A percentile compares a stretch with the other conserved stretches of the same genome.
Evolutionary conservation across 495 filamentous ascomycete species (phyloP).

Genomic region (Talaromyces borbonicus): DNA sequence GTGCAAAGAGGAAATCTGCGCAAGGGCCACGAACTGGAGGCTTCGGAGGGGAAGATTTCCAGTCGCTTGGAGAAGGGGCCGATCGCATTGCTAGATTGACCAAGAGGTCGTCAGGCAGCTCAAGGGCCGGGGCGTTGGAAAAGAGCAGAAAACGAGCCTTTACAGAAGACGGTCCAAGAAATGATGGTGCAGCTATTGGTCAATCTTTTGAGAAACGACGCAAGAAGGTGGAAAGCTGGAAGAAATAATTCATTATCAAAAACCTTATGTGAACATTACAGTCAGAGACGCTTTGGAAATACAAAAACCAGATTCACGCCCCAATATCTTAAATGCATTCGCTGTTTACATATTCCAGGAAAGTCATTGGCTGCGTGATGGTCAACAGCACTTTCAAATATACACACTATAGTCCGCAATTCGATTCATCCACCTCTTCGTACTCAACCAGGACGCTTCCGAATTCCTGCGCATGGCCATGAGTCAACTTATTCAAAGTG

Average conservation of each 20-base stretch:
- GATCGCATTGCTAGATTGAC: conserved; percentile 70
- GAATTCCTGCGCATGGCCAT: conserved; percentile 39
- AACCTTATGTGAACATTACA: no score
- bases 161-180: conserved; percentile 47
- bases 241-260: conserved; percentile 19
- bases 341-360: no score
- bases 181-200: conserved; percentile 49
- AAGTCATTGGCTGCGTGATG: no score
- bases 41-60: conserved; percentile 83
- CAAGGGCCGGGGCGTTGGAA: conserved; percentile 49
- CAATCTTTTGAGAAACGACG: conserved; percentile 65
- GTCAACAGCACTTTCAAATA: no score
- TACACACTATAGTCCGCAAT: conserved; percentile 9
- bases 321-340: no score
- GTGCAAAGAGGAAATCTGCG: conserved; percentile 30
- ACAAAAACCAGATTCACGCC: no score
- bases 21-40: conserved; percentile 41
- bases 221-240: conserved; percentile 57
- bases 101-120: conserved; percentile 36
- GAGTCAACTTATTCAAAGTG: conserved; percentile 61
- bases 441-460: conserved; percentile 48
- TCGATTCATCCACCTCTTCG: conserved; percentile 5
- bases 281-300: no score
- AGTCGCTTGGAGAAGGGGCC: conserved; percentile 63
- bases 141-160: conserved; percentile 69